phyloP scores from a whole-genome alignment of 2,329 filamentous ascomycete genomes.

The Macrophomina pseudophaseolina region DNA sequence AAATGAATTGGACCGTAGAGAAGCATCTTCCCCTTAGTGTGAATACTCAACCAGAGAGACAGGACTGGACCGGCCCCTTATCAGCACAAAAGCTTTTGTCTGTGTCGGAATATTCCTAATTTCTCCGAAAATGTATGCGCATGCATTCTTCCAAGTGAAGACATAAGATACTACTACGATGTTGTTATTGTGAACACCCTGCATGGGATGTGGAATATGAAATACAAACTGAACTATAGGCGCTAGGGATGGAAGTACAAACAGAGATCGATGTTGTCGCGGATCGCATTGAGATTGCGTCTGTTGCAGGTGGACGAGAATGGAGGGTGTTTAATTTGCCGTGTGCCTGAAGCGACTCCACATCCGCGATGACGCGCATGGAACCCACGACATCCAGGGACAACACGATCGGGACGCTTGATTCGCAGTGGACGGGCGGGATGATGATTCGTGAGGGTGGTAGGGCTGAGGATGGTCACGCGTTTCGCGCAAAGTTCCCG shows the following conservation, averaged over 20 bases:
- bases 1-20: conserved; percentile 19
- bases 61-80: too few species aligned
- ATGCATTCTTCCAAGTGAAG: too few species aligned
- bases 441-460: conserved; percentile 14
- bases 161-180: too few species aligned
- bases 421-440: conserved; percentile 6
- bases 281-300: background rate
- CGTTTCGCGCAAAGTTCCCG: background rate
- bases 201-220: background rate
- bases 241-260: background rate
- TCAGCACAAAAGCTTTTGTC: too few species aligned
- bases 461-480: conserved; percentile 14
- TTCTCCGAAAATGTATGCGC: too few species aligned
- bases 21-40: background rate
- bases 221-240: background rate
- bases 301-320: conserved; percentile 4
- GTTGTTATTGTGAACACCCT: too few species aligned
- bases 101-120: too few species aligned
- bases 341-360: conserved; percentile 7
- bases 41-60: background rate
- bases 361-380: conserved; percentile 20
- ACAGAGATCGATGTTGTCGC: background rate
- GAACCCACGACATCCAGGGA: conserved; percentile 6
- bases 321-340: conserved; percentile 6
- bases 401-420: background rate